A percentile compares a stretch with the other conserved stretches of the same genome.
phyloP scores from a whole-genome alignment of 768 basidiomycete genomes.

The Dentipellis fragilis region DNA sequence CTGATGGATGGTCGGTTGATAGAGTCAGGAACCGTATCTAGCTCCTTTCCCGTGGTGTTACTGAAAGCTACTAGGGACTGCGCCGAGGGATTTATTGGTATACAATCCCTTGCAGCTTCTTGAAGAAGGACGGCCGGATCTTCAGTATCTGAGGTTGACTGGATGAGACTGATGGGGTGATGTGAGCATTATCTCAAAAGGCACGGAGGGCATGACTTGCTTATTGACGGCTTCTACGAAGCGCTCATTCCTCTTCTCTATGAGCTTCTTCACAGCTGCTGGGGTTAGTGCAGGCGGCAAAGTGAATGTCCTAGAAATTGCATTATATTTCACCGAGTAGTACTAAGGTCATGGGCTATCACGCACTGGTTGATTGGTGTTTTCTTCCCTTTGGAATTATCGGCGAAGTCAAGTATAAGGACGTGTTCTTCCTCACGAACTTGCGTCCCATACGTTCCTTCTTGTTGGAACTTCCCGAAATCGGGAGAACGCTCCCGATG shows the following conservation, averaged over 20 bases:
- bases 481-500: slow-evolving; percentile 31
- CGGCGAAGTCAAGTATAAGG: slow-evolving; percentile 40
- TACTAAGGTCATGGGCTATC: no score
- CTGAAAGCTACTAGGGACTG: background rate
- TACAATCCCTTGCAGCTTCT: slow-evolving; percentile 56
- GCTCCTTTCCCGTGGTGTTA: slow-evolving; percentile 3
- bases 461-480: slow-evolving; percentile 10
- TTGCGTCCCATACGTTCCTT: slow-evolving; percentile 9
- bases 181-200: slow-evolving; percentile 3
- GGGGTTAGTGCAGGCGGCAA: slow-evolving; percentile 6
- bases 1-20: slow-evolving; percentile 48
- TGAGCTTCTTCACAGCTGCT: slow-evolving; percentile 6
- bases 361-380: background rate
- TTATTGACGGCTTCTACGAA: slow-evolving; percentile 36
- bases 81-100: slow-evolving; percentile 55
- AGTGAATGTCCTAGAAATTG: background rate
- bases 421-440: slow-evolving; percentile 37
- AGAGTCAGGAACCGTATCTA: slow-evolving; percentile 23
- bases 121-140: slow-evolving; percentile 57
- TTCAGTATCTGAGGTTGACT: slow-evolving; percentile 38
- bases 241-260: slow-evolving; percentile 15
- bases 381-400: slow-evolving; percentile 20
- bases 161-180: slow-evolving; percentile 39
- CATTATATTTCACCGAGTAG: no score
- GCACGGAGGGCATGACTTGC: slow-evolving; percentile 26